These are phyloP conservation scores for Colletotrichum sp. DNA, from an alignment of 2,329 filamentous ascomycete genomes.

Conservation along the genomic window DNA sequence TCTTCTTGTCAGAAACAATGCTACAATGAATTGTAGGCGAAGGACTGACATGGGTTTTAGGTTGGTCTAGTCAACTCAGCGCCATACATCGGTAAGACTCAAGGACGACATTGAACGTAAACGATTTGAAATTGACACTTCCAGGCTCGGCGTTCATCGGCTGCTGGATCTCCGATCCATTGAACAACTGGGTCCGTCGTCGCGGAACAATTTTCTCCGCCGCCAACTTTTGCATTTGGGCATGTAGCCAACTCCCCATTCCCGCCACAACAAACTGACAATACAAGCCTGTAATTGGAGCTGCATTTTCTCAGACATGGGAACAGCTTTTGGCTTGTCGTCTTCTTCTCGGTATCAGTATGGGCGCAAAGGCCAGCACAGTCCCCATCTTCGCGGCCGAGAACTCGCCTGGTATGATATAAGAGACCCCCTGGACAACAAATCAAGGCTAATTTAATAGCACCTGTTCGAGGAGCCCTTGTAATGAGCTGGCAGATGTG, in stretches of 20 bases:
- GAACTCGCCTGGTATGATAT: constrained; percentile 56
- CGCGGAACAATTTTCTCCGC: constrained; percentile 73
- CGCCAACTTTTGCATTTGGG: constrained; percentile 72
- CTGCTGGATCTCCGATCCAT: constrained; percentile 74
- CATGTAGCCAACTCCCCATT: neutral
- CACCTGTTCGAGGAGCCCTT: constrained; percentile 64
- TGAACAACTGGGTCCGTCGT: constrained; percentile 69
- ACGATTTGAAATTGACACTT: neutral
- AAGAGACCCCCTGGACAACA: too few relatives aligned
- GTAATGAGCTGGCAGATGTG: constrained; percentile 62
- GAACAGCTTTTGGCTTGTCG: constrained; percentile 73
- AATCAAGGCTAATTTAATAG: too few relatives aligned
- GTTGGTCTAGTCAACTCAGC: constrained; percentile 64
- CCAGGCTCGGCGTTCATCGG: constrained; percentile 58
- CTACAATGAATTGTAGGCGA: neutral
- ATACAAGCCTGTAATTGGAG: constrained; percentile 65
- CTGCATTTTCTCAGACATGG: constrained; percentile 75
- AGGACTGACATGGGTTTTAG: constrained; percentile 37
- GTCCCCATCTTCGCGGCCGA: constrained; percentile 81
- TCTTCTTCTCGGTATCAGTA: constrained; percentile 77
- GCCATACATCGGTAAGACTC: constrained; percentile 31
- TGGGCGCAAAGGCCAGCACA: constrained; percentile 74
- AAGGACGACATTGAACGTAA: neutral
- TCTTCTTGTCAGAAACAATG: constrained; percentile 43
- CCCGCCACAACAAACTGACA: neutral